A percentile compares a stretch with the other conserved stretches of the same genome.
These are phyloP conservation scores for Aegilops tauschii DNA, from an alignment of 176 grass and related monocot species.

Conservation along the genomic window DNA sequence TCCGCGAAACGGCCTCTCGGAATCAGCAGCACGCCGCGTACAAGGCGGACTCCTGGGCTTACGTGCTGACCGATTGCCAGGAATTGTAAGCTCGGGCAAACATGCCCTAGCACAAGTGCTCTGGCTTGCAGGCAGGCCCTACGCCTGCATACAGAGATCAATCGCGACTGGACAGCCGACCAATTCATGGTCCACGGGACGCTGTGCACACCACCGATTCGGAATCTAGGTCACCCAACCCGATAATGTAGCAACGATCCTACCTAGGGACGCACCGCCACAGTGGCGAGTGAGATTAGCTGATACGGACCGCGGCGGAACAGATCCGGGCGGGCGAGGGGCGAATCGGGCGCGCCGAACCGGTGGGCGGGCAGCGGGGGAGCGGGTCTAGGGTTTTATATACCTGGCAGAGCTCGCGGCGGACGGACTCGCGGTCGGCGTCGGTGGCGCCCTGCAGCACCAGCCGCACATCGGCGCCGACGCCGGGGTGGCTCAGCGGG, in stretches of 20 bases:
- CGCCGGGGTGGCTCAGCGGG: slow-evolving; percentile 21
- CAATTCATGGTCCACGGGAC: background rate
- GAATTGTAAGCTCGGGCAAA: background rate
- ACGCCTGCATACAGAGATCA: background rate
- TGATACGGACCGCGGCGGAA: background rate
- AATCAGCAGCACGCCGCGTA: background rate
- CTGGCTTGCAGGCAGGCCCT: background rate
- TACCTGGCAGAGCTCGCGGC: slow-evolving; percentile 36
- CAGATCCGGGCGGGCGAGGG: background rate
- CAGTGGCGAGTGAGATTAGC: background rate
- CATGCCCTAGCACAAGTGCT: background rate
- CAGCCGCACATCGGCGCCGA: slow-evolving; percentile 49
- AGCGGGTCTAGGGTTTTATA: background rate
- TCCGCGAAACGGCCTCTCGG: background rate
- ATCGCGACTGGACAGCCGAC: background rate
- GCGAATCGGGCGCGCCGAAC: background rate
- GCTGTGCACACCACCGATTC: background rate
- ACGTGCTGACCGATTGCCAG: background rate
- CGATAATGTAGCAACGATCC: background rate
- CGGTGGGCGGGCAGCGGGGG: no score
- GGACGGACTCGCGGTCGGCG: slow-evolving; percentile 39
- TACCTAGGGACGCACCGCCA: no score
- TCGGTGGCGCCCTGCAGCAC: slow-evolving; percentile 52
- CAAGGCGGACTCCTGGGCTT: background rate
- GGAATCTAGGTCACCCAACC: background rate